Evolutionary conservation across 768 basidiomycete genomes (phyloP).

Genomic region (Calocera viscosa): DNA sequence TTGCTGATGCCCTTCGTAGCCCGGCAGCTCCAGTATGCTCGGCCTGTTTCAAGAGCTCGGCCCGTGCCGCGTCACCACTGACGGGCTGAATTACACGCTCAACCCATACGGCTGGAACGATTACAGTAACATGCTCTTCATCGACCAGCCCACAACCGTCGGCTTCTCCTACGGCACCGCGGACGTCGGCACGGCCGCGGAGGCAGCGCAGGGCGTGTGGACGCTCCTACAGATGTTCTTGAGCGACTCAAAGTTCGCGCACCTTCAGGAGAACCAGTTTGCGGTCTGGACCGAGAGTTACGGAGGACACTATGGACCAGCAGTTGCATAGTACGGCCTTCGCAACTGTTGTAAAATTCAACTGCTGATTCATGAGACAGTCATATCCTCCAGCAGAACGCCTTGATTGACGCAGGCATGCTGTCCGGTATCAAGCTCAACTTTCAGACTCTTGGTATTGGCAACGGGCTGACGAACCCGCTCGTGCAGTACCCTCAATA

Average conservation of each 20-base stretch:
- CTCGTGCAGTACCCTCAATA: conserved; percentile 48
- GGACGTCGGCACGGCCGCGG: conserved; percentile 39
- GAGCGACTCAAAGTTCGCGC: conserved; percentile 40
- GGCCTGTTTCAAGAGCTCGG: conserved; percentile 10
- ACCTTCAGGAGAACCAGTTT: conserved; percentile 35
- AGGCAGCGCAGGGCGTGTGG: conserved; percentile 49
- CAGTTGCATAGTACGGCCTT: conserved; percentile 30
- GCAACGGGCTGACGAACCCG: conserved; percentile 43
- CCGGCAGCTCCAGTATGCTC: conserved; percentile 6
- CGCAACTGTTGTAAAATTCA: neutral
- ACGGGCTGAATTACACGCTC: conserved; percentile 36
- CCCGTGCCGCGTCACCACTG: conserved; percentile 47
- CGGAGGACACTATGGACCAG: conserved; percentile 55
- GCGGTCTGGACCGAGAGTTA: conserved; percentile 54
- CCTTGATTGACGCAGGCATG: conserved; percentile 38
- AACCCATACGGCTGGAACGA: conserved; percentile 53
- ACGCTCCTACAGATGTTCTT: conserved; percentile 54
- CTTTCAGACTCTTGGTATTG: conserved; percentile 48
- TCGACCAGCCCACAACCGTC: conserved; percentile 42
- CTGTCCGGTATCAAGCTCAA: conserved; percentile 40
- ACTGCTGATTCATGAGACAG: conserved; percentile 20
- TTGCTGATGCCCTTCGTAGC: no score
- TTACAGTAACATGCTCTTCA: conserved; percentile 41
- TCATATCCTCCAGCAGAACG: conserved; percentile 48
- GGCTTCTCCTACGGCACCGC: conserved; percentile 51